Percentiles rank a stretch among this genome's conserved stretches.
Evolutionary conservation across 2,329 filamentous ascomycete genomes (phyloP).

Genomic region (Fusarium tupiense): DNA sequence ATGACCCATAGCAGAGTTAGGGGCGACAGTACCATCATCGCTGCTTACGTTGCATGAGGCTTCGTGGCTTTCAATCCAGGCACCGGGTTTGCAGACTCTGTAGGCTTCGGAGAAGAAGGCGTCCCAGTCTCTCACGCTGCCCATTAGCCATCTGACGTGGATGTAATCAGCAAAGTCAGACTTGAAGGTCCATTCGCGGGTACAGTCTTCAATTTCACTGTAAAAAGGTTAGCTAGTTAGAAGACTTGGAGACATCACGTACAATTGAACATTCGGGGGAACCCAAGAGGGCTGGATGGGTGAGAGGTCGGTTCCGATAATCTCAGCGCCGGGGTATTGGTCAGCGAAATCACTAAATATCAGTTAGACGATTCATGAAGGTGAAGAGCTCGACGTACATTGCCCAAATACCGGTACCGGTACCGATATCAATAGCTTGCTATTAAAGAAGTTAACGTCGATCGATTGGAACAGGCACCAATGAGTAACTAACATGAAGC

Average conservation of each 20-base stretch:
- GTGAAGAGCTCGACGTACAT: conserved; percentile 17
- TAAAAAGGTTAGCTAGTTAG: not conserved
- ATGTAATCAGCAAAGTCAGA: conserved; percentile 64
- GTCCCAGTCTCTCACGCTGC: conserved; percentile 65
- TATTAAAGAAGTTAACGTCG: no score
- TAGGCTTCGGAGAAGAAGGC: conserved; percentile 62
- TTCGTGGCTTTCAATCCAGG: conserved; percentile 51
- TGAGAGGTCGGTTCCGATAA: conserved; percentile 64
- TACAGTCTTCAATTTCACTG: conserved; percentile 45
- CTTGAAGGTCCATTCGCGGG: conserved; percentile 45
- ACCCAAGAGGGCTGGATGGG: conserved; percentile 49
- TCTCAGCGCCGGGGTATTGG: conserved; percentile 54
- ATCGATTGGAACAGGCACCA: no score
- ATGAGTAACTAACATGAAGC: conserved; percentile 22
- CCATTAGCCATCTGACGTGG: conserved; percentile 66
- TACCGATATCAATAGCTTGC: conserved; percentile 59
- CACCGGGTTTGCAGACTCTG: conserved; percentile 65
- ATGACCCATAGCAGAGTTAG: conserved; percentile 40
- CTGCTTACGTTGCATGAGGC: conserved; percentile 40
- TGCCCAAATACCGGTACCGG: conserved; percentile 67
- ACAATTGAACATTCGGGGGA: conserved; percentile 54
- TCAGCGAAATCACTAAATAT: conserved; percentile 58
- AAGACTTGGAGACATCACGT: not conserved
- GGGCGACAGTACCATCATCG: conserved; percentile 44
- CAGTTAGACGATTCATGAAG: fast-evolving